Evolutionary conservation across 2,329 filamentous ascomycete genomes (phyloP), one percentile per base, ranked within the genome.

Genomic region (Atkinsonella hypoxylon): DNA sequence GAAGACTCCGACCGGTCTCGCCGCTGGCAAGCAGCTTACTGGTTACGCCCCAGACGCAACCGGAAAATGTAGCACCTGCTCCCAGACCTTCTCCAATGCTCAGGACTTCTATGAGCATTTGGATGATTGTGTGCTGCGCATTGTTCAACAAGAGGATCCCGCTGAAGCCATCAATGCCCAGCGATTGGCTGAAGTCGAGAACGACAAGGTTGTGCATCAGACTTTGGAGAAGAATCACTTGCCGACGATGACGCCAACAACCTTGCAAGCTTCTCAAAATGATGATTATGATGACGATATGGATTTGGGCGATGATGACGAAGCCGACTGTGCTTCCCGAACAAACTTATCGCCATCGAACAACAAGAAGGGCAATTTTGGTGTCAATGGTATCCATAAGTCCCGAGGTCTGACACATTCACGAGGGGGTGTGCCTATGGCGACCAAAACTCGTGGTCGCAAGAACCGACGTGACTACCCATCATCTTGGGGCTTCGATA

Each of bases 91-190:
- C 69, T 81, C 79, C 71, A 95, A 89, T 61, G 89, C 90, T 5
- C 91, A 97, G 66, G 91, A 97, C 70, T 97, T 97, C 70, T 97
- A 97, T 67, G 93, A 97, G 77, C 91, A 97, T 77, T 75, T 97
- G 63, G 91, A 85, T 60, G 82, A 85, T 69, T 85, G 82, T 62
- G 82, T 85, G 54, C 70, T 85, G 56, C 79, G 81, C 64, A 84
- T 85, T 59, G 82, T 85, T 26, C 82, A 85, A 64, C 81, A 84
- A 64, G 81, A 84, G 64, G 82, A 86, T 57, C 82, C 82, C 3
- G 76, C 79, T 26, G 82, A 85, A 68, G 79, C 79, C 17, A 79
- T 84, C 69, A 85, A 85, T 61, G 81, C 79, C 2, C 76, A 78
- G 61, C 79, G 81, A 48, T 70, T 87, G 40, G 79, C 81, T 47